Evolutionary conservation across 176 grass and related monocot species (phyloP).

Genomic region (Echinochloa phyllopogon): DNA sequence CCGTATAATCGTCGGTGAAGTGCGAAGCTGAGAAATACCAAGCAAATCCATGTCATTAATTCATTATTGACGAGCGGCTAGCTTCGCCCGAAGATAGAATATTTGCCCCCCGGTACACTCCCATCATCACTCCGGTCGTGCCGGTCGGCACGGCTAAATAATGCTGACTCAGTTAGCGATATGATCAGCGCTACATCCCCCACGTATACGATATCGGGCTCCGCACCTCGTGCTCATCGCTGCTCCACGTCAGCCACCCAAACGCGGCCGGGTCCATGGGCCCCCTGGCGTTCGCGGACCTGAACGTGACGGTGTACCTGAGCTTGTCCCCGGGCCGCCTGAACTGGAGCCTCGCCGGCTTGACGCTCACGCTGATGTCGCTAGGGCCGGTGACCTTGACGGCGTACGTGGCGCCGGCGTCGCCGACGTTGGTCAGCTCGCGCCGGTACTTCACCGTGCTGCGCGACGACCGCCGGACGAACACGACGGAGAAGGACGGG

Average conservation of each 20-base stretch:
- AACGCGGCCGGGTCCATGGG: slow-evolving; percentile 55
- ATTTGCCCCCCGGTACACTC: neutral
- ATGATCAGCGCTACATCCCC: slow-evolving; percentile 34
- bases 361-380: slow-evolving; percentile 65
- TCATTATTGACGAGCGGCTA: slow-evolving; percentile 10
- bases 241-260: slow-evolving; percentile 82
- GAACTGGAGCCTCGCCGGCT: slow-evolving; percentile 73
- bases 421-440: slow-evolving; percentile 83
- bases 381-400: slow-evolving; percentile 52
- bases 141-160: neutral
- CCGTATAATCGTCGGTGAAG: neutral
- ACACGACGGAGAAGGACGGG: slow-evolving; percentile 89
- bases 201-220: slow-evolving; percentile 80
- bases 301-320: slow-evolving; percentile 65
- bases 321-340: slow-evolving; percentile 58
- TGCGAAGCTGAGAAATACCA: neutral
- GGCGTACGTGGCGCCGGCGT: slow-evolving; percentile 47
- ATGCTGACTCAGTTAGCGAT: neutral
- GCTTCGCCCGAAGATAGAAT: slow-evolving; percentile 15
- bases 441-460: slow-evolving; percentile 62
- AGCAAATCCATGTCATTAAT: slow-evolving; percentile 2
- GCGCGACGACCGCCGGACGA: slow-evolving; percentile 50
- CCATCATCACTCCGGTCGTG: neutral
- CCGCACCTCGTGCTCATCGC: slow-evolving; percentile 61
- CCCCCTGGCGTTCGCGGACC: slow-evolving; percentile 48